Base-by-base conservation (phyloP, 441 rosid species). In the Mallotus japonicus region DNA sequence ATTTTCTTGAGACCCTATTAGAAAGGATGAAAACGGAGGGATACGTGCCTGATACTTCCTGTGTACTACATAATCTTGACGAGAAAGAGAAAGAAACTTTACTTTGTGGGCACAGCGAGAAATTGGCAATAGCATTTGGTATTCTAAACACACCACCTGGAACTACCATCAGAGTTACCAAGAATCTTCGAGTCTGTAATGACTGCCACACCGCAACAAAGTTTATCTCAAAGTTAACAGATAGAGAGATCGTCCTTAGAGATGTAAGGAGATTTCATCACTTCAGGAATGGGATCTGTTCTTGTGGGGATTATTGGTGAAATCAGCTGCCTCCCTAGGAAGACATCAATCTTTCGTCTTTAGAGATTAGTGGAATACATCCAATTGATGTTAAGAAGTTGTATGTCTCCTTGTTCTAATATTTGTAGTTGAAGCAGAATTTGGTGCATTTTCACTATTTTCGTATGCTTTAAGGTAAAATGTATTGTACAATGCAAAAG, bases 41-140 rank as follows among this genome's bases (percentile, higher is more conserved):
- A 1, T 93, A 93, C 50, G 84, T 85, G 49, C 97, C 97, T 1
- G 97, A 90, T 73, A 92, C 92, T 71, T 86, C 96, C 58, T 89
- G 97, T 76, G 96, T 92, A 8, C 92, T 92, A 57, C 98, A 92
- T 79, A 79, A 94, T 75, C 86, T 92, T 70, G 85, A 83, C 8
- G 92, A 92, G 75, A 91, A 85, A 60, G 97, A 90, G 68, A 90
- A 94, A 67, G 93, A 89, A 83, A 77, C 82, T 71, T 81, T 92
- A 75, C 89, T 94, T 15, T 89, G 93, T 74, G 98, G 94, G 46
- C 97, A 94, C 72, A 94, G 97, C 61, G 98, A 94, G 86, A 94
- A 87, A 82, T 78, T 92, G 71, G 95, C 96, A 42, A 86, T 92
- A 73, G 96, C 96, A 13, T 94, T 92, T 57, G 97, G 97, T 20